These are phyloP conservation scores for Saturnispora mendoncae DNA, from an alignment of 805 yeast species.

Conservation along the genomic window DNA sequence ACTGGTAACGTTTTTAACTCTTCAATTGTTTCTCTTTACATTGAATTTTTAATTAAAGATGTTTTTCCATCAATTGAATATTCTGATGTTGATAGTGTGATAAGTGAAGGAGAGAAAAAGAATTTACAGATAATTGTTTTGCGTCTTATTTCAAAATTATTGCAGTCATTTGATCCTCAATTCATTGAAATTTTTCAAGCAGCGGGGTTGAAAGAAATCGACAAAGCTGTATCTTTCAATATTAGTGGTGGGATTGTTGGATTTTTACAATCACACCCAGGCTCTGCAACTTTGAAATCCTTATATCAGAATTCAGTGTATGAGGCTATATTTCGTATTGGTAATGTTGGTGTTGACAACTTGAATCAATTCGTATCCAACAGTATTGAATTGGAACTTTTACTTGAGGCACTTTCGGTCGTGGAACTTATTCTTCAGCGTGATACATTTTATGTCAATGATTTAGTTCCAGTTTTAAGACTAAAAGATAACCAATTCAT, in stretches of 20 bases:
- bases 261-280: slow-evolving; percentile 61
- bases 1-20: slow-evolving; percentile 30
- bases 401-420: slow-evolving; percentile 36
- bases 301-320: slow-evolving; percentile 54
- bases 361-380: slow-evolving; percentile 32
- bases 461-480: slow-evolving; percentile 42
- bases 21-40: slow-evolving; percentile 71
- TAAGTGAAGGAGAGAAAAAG: slow-evolving; percentile 26
- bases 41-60: slow-evolving; percentile 61
- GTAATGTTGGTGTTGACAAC: slow-evolving; percentile 52
- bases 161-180: slow-evolving; percentile 43
- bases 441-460: slow-evolving; percentile 54
- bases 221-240: slow-evolving; percentile 31
- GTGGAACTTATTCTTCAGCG: slow-evolving; percentile 38
- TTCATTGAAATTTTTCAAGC: slow-evolving; percentile 47
- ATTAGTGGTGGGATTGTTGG: slow-evolving; percentile 32
- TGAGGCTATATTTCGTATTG: slow-evolving; percentile 45
- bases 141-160: slow-evolving; percentile 38
- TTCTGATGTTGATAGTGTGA: slow-evolving; percentile 25
- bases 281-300: slow-evolving; percentile 52
- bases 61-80: slow-evolving; percentile 48
- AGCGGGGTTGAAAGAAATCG: slow-evolving; percentile 34
- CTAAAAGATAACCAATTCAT: slow-evolving; percentile 32
- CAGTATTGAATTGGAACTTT: slow-evolving; percentile 30
- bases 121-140: slow-evolving; percentile 49